A percentile compares a stretch with the other conserved stretches of the same genome.
These are phyloP conservation scores for Monosporascus sp. DNA, from an alignment of 2,329 filamentous ascomycete species.

Conservation along the genomic window DNA sequence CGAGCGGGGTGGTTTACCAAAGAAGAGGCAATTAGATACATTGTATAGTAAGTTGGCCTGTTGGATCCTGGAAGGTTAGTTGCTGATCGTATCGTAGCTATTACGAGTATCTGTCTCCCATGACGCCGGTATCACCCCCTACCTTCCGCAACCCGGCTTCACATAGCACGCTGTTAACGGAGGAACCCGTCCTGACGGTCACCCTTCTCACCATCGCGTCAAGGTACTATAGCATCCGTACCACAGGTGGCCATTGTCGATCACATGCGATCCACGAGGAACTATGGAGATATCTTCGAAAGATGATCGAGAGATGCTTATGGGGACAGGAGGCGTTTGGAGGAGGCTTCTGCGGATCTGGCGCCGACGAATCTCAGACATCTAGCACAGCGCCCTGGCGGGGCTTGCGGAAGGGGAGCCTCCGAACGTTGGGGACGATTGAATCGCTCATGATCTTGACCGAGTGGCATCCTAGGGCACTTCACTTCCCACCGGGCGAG, in stretches of 20 bases:
- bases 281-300: constrained; percentile 87
- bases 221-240: constrained; percentile 74
- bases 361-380: constrained; percentile 56
- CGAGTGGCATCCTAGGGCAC: constrained; percentile 91
- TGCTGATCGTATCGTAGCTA: constrained; percentile 50
- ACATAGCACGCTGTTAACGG: constrained; percentile 74
- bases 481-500: constrained; percentile 88
- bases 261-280: constrained; percentile 92
- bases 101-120: constrained; percentile 82
- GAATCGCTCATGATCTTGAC: constrained; percentile 92
- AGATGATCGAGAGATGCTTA: constrained; percentile 91
- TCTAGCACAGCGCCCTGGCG: constrained; percentile 67
- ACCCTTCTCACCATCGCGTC: constrained; percentile 89
- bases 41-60: constrained; percentile 67
- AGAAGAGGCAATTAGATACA: constrained; percentile 86
- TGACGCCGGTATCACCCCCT: constrained; percentile 90
- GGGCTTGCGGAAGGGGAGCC: constrained; percentile 68
- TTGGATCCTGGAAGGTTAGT: background rate
- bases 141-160: constrained; percentile 80
- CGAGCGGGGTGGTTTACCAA: constrained; percentile 94
- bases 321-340: constrained; percentile 97
- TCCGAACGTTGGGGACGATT: constrained; percentile 87
- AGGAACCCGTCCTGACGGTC: constrained; percentile 89
- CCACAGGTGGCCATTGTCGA: constrained; percentile 75
- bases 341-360: constrained; percentile 75